Evolutionary conservation across 176 grass and related monocot species (phyloP).

Genomic region (Juncus inflexus): DNA sequence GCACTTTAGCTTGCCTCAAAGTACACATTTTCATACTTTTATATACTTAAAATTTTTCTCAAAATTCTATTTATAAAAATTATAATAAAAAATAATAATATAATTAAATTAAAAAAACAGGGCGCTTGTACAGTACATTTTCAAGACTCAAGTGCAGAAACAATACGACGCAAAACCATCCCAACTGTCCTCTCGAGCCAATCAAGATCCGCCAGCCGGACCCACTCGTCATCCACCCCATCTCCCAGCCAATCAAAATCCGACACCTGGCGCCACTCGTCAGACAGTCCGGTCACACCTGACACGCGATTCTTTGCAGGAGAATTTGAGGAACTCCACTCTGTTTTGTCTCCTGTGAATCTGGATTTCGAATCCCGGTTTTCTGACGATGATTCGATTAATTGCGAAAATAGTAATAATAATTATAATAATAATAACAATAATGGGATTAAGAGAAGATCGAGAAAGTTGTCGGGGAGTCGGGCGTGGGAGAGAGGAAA

Average conservation of each 20-base stretch:
- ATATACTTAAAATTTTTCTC: slow-evolving; percentile 7
- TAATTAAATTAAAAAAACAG: slow-evolving; percentile 25
- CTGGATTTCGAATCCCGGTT: slow-evolving; percentile 55
- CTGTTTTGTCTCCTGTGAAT: slow-evolving; percentile 73
- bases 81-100: not conserved
- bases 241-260: slow-evolving; percentile 43
- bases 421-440: slow-evolving; percentile 68
- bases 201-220: too few species aligned
- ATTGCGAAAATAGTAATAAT: slow-evolving; percentile 55
- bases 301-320: slow-evolving; percentile 85
- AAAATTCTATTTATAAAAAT: slow-evolving; percentile 3
- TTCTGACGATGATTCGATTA: slow-evolving; percentile 87
- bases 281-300: slow-evolving; percentile 91
- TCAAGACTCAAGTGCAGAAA: slow-evolving; percentile 89
- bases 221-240: too few species aligned
- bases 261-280: slow-evolving; percentile 60
- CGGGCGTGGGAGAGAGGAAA: slow-evolving; percentile 85
- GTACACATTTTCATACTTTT: slow-evolving; percentile 24
- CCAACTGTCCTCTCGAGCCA: slow-evolving; percentile 94
- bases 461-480: slow-evolving; percentile 91
- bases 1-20: slow-evolving; percentile 91
- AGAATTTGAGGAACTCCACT: slow-evolving; percentile 71
- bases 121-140: slow-evolving; percentile 87
- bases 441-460: slow-evolving; percentile 56
- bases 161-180: slow-evolving; percentile 72